Evolutionary conservation across 768 basidiomycete genomes (phyloP), one percentile per base, ranked within the genome.

Genomic region (Dendrothele bispora): DNA sequence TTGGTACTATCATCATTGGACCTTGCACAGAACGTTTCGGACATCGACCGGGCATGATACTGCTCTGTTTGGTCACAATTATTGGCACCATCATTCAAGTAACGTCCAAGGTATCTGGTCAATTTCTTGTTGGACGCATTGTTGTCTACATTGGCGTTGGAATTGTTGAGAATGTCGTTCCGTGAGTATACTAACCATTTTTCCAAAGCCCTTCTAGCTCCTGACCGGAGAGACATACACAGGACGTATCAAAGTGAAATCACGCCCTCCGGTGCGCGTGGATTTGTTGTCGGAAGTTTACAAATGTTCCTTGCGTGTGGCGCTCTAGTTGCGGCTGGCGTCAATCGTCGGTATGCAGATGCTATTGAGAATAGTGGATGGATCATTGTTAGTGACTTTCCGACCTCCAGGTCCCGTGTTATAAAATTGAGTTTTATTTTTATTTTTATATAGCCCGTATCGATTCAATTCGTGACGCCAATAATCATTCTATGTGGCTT

Each of bases 211-310:
- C n/a, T n/a, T n/a, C n/a, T 30, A 3, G 11, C 15, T 10, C 11
- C 14, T 26, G 7, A 27, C 41, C 32, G 41, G 22, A 4, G 17
- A 5, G 4, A 10, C 6, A 27, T 17, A 14, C 5, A 34, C 24
- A 46, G 44, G 15, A 46, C 44, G 15, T 46, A 46, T 35, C 44
- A 46, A 37, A 46, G 44, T 17, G 44, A 46, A 27, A 46, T 46
- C 14, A 36, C 38, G 10, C 44, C 44, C 14, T 34, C 44, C 14
- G 34, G 34, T 4, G 44, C 44, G 12, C 25, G 44, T 26, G 44
- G 44, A 17, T 46, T 46, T 24, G 44, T 46, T 17, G 44, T 46
- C 15, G 44, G 44, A 11, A 46, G 44, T 11, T 36, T 46, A n/a
- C 44, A 46, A 20, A 36, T 46, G 44, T 46, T 46, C 17, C 35